These are phyloP conservation scores for Sugiyamaella neomexicana DNA, from an alignment of 1,139 yeast genomes.

Conservation along the genomic window DNA sequence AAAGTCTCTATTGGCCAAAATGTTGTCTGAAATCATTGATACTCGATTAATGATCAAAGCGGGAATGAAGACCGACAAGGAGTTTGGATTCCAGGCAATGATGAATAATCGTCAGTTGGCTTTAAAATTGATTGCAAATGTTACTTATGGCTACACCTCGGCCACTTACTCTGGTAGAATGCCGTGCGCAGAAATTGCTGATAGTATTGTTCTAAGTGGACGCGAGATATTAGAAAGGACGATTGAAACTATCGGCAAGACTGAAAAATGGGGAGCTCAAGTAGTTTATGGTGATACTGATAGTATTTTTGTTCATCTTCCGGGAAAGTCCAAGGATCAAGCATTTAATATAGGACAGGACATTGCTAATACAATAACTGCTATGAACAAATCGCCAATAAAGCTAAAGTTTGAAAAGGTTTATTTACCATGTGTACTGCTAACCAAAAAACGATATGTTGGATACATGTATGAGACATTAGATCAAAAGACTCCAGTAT, in stretches of 20 bases:
- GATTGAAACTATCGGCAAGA: conserved; percentile 62
- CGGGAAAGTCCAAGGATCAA: conserved; percentile 73
- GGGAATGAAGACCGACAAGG: conserved; percentile 58
- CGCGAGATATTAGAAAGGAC: conserved; percentile 78
- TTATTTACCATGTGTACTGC: conserved; percentile 77
- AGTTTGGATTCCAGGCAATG: conserved; percentile 51
- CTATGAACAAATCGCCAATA: conserved; percentile 76
- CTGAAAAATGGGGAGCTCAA: conserved; percentile 72
- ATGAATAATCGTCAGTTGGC: conserved; percentile 83
- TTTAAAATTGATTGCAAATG: conserved; percentile 85
- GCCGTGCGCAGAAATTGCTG: conserved; percentile 96
- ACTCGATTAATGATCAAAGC: conserved; percentile 76
- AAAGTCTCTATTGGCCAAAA: conserved; percentile 73
- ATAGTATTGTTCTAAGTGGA: conserved; percentile 88
- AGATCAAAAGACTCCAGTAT: conserved; percentile 57
- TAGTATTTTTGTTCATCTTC: conserved; percentile 84
- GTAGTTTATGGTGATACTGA: conserved; percentile 98
- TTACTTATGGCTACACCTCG: conserved; percentile 92
- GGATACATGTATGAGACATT: conserved; percentile 73
- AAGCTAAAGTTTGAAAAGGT: conserved; percentile 88
- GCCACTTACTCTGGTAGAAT: conserved; percentile 94
- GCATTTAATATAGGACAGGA: conserved; percentile 75
- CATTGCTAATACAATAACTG: conserved; percentile 64
- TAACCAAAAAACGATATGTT: conserved; percentile 88
- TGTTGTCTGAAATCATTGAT: conserved; percentile 79